Evolutionary conservation across 2,329 filamentous ascomycete species (phyloP).

Genomic region (Ceratocystis colombiana): DNA sequence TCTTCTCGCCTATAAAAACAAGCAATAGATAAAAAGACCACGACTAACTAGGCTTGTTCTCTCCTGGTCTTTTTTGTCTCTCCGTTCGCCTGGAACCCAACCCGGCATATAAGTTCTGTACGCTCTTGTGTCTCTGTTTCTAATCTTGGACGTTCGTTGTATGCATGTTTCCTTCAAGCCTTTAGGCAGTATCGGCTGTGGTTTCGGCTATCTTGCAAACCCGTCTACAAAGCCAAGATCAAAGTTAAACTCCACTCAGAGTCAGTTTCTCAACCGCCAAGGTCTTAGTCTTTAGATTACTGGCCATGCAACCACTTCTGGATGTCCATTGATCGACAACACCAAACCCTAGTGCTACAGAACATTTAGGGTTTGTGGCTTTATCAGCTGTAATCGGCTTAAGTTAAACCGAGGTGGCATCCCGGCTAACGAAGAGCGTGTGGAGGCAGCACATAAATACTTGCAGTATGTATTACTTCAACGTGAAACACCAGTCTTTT

Average conservation of each 20-base stretch:
- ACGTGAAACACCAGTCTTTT: slow-evolving; percentile 9
- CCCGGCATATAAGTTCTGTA: neutral
- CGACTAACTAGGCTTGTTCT: too few species aligned
- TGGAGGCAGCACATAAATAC: neutral
- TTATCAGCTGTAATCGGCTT: slow-evolving; percentile 1
- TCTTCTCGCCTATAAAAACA: too few species aligned
- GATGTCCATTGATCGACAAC: neutral
- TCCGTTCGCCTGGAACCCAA: neutral
- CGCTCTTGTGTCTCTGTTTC: neutral
- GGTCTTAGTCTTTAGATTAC: neutral
- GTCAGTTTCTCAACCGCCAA: neutral
- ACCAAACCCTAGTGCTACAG: neutral
- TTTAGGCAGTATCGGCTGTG: neutral
- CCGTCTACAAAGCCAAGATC: neutral
- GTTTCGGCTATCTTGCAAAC: slow-evolving; percentile 3
- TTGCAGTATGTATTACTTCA: neutral
- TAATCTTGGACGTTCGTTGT: neutral
- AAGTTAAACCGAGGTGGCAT: slow-evolving; percentile 17
- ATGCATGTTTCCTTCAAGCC: slow-evolving; percentile 5
- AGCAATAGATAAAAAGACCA: too few species aligned
- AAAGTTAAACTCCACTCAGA: neutral
- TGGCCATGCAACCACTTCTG: neutral
- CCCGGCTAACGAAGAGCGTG: neutral
- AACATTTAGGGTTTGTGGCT: neutral
- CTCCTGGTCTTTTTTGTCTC: neutral